These are phyloP conservation scores for Lobosporangium transversale DNA, from an alignment of 192 early-diverging fungal species.

Conservation along the genomic window DNA sequence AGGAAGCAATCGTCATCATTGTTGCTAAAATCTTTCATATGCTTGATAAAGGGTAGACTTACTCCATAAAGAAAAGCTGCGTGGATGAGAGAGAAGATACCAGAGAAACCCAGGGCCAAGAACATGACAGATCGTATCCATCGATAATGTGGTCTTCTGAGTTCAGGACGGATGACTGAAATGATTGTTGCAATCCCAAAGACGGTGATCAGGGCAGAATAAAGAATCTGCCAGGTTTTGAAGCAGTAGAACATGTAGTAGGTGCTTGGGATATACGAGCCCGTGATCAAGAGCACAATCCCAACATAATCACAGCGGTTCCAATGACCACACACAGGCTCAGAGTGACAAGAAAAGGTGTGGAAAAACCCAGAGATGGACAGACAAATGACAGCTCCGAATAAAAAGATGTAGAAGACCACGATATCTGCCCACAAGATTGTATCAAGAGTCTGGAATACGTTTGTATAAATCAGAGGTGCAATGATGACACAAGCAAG, in stretches of 20 bases:
- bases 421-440: slow-evolving; percentile 69
- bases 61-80: slow-evolving; percentile 72
- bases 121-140: slow-evolving; percentile 83
- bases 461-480: slow-evolving; percentile 56
- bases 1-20: no score
- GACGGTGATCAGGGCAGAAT: slow-evolving; percentile 66
- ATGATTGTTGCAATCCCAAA: slow-evolving; percentile 72
- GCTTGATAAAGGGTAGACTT: no score
- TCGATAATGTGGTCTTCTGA: slow-evolving; percentile 80
- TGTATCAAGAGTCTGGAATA: slow-evolving; percentile 53
- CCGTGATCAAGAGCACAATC: slow-evolving; percentile 84
- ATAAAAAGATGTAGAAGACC: slow-evolving; percentile 80
- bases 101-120: slow-evolving; percentile 80
- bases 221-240: slow-evolving; percentile 56
- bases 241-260: slow-evolving; percentile 66
- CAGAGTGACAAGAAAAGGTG: slow-evolving; percentile 87
- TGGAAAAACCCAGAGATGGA: slow-evolving; percentile 84
- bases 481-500: slow-evolving; percentile 64
- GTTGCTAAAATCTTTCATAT: no score
- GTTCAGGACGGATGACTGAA: slow-evolving; percentile 69
- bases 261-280: slow-evolving; percentile 62
- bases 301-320: slow-evolving; percentile 95
- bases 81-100: slow-evolving; percentile 79
- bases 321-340: slow-evolving; percentile 64
- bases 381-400: slow-evolving; percentile 81